Base-by-base conservation (phyloP, 257 asterid species). In the Apocynum venetum region DNA sequence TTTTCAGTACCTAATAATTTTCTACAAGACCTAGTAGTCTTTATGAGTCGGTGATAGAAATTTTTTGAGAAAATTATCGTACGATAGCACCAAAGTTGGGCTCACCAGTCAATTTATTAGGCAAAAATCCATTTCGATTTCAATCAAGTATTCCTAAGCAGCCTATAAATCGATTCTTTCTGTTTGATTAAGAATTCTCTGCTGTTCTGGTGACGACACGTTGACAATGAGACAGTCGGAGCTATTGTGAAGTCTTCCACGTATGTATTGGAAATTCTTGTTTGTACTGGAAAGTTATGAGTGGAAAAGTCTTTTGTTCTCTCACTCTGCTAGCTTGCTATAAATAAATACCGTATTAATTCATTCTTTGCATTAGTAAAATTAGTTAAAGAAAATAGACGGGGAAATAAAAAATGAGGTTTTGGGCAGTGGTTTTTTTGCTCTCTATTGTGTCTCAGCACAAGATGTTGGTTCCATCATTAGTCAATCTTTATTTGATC, bases 401-500 rank as follows among this genome's bases (percentile, higher is more conserved):
- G 63, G n/a, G 2, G 40, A 46, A 52, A 25, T 25, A 52, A 17
- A 53, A 4, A 43, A 60, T 35, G 82, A 46, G 40, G 74, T 82
- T 78, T 13, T 76, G 85, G 85, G 64, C 3, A 49, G 52, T 82
- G 52, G 40, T 25, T 57, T 35, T 14, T 81, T 56, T 73, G 77
- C 51, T 48, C 69, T 43, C 47, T 60, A 10, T 6, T 75, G 61
- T 51, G 80, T 46, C 3, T 73, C 70, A 38, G 35, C 74, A 12
- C 85, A 78, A 53, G 25, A 75, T 35, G n/a, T 83, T 70, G 76
- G 82, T 51, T 67, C 79, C 66, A 61, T 84, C 14, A 48, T 84
- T 12, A 78, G 76, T 1, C 74, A 43, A 59, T 10, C 66, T 61
- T 25, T 56, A 40, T 80, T 80, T 49, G 84, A 84, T 40, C 71